A percentile compares a stretch with the other conserved stretches of the same genome.
These are phyloP conservation scores for Crithidia thermophila DNA, from an alignment of 208 protist genomes.

Conservation along the genomic window DNA sequence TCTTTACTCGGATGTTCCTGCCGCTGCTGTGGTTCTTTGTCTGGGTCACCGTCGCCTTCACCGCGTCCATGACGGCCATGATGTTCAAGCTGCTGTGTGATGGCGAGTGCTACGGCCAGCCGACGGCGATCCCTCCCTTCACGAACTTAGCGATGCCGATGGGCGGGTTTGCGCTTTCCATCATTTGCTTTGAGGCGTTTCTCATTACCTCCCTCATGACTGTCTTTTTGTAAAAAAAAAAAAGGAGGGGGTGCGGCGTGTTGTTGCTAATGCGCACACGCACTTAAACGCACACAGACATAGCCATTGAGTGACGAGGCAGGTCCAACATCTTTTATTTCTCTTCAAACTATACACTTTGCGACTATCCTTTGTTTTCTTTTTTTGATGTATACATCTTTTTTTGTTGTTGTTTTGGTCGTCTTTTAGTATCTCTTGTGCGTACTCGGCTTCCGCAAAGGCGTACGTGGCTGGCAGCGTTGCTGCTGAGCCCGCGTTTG, in stretches of 20 bases:
- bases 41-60: slow-evolving; percentile 40
- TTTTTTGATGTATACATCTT: slow-evolving; percentile 6
- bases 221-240: slow-evolving; percentile 28
- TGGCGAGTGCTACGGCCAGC: slow-evolving; percentile 42
- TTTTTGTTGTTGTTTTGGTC: neutral
- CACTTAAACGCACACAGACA: neutral
- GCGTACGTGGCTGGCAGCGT: too few species aligned
- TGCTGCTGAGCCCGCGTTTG: too few species aligned
- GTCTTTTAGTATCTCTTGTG: too few species aligned
- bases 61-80: slow-evolving; percentile 28
- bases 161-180: slow-evolving; percentile 42
- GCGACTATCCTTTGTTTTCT: too few species aligned
- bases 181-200: slow-evolving; percentile 35
- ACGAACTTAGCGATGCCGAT: slow-evolving; percentile 39
- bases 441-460: too few species aligned
- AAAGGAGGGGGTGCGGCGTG: neutral
- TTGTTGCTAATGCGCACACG: too few species aligned
- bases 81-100: slow-evolving; percentile 38
- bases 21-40: slow-evolving; percentile 50
- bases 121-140: slow-evolving; percentile 36
- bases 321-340: neutral
- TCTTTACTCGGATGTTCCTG: slow-evolving; percentile 57
- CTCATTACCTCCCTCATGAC: slow-evolving; percentile 40
- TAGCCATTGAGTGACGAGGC: neutral
- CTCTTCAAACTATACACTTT: neutral